Percentiles rank a stretch among this genome's conserved stretches.
Conservation (phyloP, 1,284 basidiomycete genomes). For the Ustilago shanxiensis region DNA sequence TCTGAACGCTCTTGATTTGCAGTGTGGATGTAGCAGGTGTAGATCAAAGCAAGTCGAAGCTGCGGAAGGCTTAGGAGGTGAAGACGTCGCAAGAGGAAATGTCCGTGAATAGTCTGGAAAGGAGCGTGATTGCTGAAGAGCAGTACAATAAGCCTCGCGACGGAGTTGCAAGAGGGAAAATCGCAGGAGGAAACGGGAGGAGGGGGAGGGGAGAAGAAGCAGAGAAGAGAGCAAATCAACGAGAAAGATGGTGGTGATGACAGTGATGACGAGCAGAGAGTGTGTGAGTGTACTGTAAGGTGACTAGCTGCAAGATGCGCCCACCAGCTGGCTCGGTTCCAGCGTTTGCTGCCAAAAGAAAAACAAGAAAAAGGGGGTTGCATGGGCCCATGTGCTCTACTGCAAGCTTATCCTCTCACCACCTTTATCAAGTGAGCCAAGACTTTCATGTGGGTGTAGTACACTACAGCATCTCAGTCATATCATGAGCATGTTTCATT, state of each 20-base stretch:
- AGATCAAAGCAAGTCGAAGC: not conserved
- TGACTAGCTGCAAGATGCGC: not conserved
- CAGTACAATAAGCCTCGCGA: constrained; percentile 15
- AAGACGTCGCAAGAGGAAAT: not conserved
- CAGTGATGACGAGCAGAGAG: not conserved
- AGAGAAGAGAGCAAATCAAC: constrained; percentile 9
- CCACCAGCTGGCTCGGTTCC: constrained; percentile 11
- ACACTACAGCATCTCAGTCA: not conserved
- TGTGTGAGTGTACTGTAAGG: not conserved
- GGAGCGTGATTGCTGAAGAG: constrained; percentile 51
- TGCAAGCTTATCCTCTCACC: not conserved
- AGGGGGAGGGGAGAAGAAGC: not conserved
- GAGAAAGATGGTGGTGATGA: constrained; percentile 8
- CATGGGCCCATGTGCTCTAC: constrained; percentile 7
- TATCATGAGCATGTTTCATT: no score
- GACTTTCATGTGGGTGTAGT: constrained; percentile 4
- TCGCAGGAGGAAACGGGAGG: not conserved
- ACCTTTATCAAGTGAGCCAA: constrained; percentile 4
- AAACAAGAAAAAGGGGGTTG: constrained; percentile 21
- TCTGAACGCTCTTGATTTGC: no score
- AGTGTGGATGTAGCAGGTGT: constrained; percentile 1
- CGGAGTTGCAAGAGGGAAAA: not conserved
- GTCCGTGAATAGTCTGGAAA: constrained; percentile 13
- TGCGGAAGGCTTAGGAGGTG: not conserved
- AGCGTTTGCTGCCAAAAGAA: constrained; percentile 22